A percentile compares a stretch with the other conserved stretches of the same genome.
Conservation (phyloP, 768 basidiomycete species). For the Sporobolomyces roseus region DNA sequence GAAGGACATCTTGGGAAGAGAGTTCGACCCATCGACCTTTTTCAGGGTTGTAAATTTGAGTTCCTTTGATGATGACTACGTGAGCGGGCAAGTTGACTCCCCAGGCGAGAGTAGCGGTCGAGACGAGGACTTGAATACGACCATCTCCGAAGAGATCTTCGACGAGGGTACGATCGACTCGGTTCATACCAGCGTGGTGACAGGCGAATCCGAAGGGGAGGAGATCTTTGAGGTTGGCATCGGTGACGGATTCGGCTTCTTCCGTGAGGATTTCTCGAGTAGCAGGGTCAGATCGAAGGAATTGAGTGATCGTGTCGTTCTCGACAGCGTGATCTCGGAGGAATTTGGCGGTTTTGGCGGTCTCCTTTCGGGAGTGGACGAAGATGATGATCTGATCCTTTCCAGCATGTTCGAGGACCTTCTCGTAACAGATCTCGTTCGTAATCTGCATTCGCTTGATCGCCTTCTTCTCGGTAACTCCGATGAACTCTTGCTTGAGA, state of each 20-base stretch:
- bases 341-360: conserved; percentile 92
- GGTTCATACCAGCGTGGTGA: conserved; percentile 94
- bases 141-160: conserved; percentile 93
- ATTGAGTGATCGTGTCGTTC: conserved; percentile 92
- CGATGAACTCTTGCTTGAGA: conserved; percentile 93
- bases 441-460: conserved; percentile 97
- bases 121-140: conserved; percentile 86
- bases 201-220: conserved; percentile 96
- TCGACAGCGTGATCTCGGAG: conserved; percentile 92
- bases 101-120: conserved; percentile 98
- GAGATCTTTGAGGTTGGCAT: conserved; percentile 76
- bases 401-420: conserved; percentile 78
- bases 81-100: conserved; percentile 98
- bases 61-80: conserved; percentile 99
- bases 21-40: conserved; percentile 97
- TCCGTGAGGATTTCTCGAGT: conserved; percentile 82
- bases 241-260: conserved; percentile 77
- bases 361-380: conserved; percentile 97
- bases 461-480: conserved; percentile 97
- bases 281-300: conserved; percentile 88
- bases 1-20: conserved; percentile 89
- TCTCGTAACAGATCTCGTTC: conserved; percentile 99
- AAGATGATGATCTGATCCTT: conserved; percentile 94
- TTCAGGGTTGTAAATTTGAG: conserved; percentile 98
- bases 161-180: conserved; percentile 82